Evolutionary conservation across 1,284 basidiomycete genomes (phyloP).

Genomic region (Gastroboletus turbinatus): DNA sequence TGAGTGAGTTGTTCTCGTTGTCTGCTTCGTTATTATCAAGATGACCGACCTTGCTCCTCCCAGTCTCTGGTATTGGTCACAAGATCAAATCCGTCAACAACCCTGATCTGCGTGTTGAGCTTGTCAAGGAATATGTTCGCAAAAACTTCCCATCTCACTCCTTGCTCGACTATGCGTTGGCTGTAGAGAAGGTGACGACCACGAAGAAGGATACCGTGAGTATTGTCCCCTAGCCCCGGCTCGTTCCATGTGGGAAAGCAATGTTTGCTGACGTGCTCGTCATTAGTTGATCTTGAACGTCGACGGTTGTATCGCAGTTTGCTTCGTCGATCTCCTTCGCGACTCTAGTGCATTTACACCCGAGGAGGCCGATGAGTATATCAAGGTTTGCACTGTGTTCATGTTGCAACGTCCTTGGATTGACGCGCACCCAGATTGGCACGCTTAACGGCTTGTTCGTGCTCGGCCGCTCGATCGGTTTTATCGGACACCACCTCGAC

Average conservation of each 20-base stretch:
- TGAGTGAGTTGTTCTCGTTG: constrained; percentile 55
- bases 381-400: constrained; percentile 53
- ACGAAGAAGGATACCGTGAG: constrained; percentile 94
- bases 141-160: constrained; percentile 95
- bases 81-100: constrained; percentile 99
- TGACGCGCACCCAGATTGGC: constrained; percentile 55
- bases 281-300: constrained; percentile 86
- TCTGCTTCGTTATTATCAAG: background rate
- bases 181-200: constrained; percentile 97
- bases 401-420: background rate
- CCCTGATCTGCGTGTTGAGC: constrained; percentile 94
- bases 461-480: constrained; percentile 95
- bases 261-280: background rate
- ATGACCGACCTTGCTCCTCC: background rate
- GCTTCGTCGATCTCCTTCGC: constrained; percentile 94
- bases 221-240: constrained; percentile 9
- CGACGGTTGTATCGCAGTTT: constrained; percentile 96
- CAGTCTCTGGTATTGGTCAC: constrained; percentile 97
- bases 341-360: constrained; percentile 93
- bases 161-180: constrained; percentile 96
- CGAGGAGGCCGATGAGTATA: constrained; percentile 97
- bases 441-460: constrained; percentile 97
- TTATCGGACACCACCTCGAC: constrained; percentile 93
- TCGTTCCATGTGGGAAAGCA: background rate
- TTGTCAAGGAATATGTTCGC: constrained; percentile 95